phyloP scores from a whole-genome alignment of 805 yeast species.

The Pichia scutulata region DNA sequence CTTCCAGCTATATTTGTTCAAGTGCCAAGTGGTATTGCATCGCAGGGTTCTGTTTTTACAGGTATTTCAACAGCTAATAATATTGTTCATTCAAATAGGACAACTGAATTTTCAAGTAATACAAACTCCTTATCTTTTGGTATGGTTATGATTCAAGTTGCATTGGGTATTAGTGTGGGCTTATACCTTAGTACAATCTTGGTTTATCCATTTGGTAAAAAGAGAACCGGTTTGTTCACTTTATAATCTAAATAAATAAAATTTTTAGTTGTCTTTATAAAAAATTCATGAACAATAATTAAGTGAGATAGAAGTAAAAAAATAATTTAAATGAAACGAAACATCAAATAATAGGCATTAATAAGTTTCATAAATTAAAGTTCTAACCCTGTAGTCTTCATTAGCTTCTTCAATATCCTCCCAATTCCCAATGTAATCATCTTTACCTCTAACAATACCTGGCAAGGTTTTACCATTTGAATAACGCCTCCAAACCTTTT shows the following conservation, averaged over 20 bases:
- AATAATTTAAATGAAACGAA: not conserved
- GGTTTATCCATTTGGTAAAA: constrained; percentile 89
- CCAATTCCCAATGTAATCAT: constrained; percentile 79
- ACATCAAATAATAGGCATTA: constrained; percentile 18
- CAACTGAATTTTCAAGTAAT: constrained; percentile 21
- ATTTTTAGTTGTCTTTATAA: not conserved
- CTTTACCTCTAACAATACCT: constrained; percentile 76
- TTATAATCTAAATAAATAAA: constrained; percentile 31
- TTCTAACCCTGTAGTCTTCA: constrained; percentile 63
- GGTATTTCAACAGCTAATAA: constrained; percentile 73
- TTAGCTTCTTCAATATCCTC: constrained; percentile 80
- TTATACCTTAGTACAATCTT: constrained; percentile 83
- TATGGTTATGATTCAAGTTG: constrained; percentile 83
- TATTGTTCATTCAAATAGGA: constrained; percentile 37
- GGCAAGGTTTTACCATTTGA: constrained; percentile 71
- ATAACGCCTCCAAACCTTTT: constrained; percentile 73
- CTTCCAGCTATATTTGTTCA: constrained; percentile 91
- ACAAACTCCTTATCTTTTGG: constrained; percentile 47
- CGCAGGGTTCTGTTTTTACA: constrained; percentile 75
- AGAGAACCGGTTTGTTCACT: constrained; percentile 79
- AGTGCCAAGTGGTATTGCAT: constrained; percentile 92
- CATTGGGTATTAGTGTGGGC: constrained; percentile 92
- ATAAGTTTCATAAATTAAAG: constrained; percentile 57
- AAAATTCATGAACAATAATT: not conserved
- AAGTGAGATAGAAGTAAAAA: not conserved